Evolutionary conservation across 495 filamentous ascomycete species (phyloP), one percentile per base, ranked within the genome.

Genomic region (Xylaria cubensis): DNA sequence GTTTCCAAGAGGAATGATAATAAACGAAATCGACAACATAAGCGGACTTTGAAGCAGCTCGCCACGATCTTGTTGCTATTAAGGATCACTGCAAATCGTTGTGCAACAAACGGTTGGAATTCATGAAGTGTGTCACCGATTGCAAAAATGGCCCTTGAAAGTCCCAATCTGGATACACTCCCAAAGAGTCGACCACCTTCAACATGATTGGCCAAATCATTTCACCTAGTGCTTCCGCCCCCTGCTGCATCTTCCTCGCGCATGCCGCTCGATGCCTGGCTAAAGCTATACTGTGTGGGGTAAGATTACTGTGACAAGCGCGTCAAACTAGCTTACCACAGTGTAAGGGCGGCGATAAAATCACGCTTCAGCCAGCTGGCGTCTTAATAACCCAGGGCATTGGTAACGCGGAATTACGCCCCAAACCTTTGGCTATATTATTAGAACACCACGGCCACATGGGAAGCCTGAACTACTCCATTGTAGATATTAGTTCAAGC

Each of bases 91-190:
- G 7, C 15, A 59, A 32, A 59, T 36, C 34, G 32, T 61, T 44
- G 26, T 42, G 36, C 21, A 64, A 29, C 61, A 44, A 64, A 64
- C 39, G 21, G 36, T 7, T 64, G 39, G 39, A 42, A 42, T 64
- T 44, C 39, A 24, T 44, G 39, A 42, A n/a, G 39, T 26, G 39
- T 26, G 42, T 39, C 42, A 17, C 29, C 15, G 65, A 36, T 55
- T 26, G 36, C 19, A 26, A 44, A 56, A 67, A 56, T 51, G n/a
- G 65, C 65, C 50, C 65, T 67, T 29, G 58, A 48, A 72, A 67
- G 51, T 73, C 71, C 71, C 71, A 64, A 73, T 73, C 44, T 73
- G 71, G 71, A 73, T 64, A 73, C 64, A 68, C 71, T 69, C 71
- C 71, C 65, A 73, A 73, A 73, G 65, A 32, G 71, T 73, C 71